Conservation (phyloP, 371 early-diverging fungal species). For the Mucor saturninus region DNA sequence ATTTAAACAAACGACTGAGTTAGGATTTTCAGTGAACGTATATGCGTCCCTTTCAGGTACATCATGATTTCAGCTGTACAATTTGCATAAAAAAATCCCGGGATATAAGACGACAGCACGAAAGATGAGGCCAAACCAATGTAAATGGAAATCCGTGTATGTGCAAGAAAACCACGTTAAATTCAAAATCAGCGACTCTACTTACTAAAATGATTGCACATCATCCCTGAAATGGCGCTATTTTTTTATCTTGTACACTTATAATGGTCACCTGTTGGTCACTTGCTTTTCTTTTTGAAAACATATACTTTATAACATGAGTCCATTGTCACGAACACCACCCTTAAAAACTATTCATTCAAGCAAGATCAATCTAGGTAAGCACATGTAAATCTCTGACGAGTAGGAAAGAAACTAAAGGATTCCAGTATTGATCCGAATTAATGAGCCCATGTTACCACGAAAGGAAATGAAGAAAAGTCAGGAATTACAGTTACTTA, state of each 20-base stretch:
- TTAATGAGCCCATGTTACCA: conserved; percentile 3
- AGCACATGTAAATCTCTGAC: too few species aligned
- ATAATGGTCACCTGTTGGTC: not conserved
- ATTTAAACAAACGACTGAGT: too few species aligned
- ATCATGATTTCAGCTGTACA: too few species aligned
- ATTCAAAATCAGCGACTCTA: too few species aligned
- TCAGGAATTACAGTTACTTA: conserved; percentile 14
- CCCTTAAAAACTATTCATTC: conserved; percentile 11
- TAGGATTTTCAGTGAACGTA: too few species aligned
- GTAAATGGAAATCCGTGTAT: too few species aligned
- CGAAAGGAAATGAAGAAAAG: conserved; percentile 7
- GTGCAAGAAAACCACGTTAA: too few species aligned
- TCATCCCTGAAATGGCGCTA: not conserved
- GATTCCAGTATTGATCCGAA: not conserved
- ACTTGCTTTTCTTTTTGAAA: not conserved
- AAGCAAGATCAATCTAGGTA: conserved; percentile 2
- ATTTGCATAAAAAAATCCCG: too few species aligned
- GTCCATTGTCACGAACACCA: conserved; percentile 3
- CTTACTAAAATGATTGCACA: not conserved
- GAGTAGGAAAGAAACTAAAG: not conserved
- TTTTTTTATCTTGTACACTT: too few species aligned
- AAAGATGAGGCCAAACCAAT: too few species aligned
- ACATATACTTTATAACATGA: conserved; percentile 2
- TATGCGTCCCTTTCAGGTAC: too few species aligned
- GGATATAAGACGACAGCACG: too few species aligned